phyloP scores from a whole-genome alignment of 2,329 filamentous ascomycete species.

The Thielaviopsis musarum region DNA sequence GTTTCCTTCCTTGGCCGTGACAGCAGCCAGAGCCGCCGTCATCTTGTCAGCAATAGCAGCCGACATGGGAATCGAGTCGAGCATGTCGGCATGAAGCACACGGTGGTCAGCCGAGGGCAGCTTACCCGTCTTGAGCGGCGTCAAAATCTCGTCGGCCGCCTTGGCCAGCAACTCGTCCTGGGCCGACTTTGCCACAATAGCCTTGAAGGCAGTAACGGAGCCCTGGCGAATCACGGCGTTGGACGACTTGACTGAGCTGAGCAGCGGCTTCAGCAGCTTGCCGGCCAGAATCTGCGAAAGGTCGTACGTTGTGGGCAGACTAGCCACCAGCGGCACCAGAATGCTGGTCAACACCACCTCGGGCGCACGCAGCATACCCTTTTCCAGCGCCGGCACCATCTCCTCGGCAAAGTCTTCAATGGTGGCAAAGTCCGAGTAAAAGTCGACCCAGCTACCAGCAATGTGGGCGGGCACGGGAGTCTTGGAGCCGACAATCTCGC shows the following conservation, averaged over 20 bases:
- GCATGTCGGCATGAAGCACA: slow-evolving; percentile 64
- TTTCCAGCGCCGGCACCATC: slow-evolving; percentile 69
- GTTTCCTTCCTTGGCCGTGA: slow-evolving; percentile 74
- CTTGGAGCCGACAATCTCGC: slow-evolving; percentile 72
- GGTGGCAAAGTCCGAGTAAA: slow-evolving; percentile 61
- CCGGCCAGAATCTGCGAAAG: slow-evolving; percentile 55
- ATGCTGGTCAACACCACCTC: slow-evolving; percentile 76
- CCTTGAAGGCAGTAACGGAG: slow-evolving; percentile 56
- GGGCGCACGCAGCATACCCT: slow-evolving; percentile 72
- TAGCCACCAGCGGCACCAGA: slow-evolving; percentile 52
- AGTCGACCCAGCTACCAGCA: slow-evolving; percentile 57
- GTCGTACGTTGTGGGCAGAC: slow-evolving; percentile 55
- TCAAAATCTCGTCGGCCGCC: slow-evolving; percentile 60
- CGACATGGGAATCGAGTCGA: slow-evolving; percentile 47
- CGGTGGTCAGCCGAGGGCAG: slow-evolving; percentile 73
- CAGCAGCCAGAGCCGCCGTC: slow-evolving; percentile 44
- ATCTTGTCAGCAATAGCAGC: slow-evolving; percentile 48
- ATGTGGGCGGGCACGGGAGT: slow-evolving; percentile 54
- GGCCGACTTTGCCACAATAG: slow-evolving; percentile 44
- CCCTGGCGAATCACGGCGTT: slow-evolving; percentile 63
- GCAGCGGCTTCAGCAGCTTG: slow-evolving; percentile 66
- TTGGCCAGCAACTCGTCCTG: slow-evolving; percentile 44
- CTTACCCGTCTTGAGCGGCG: slow-evolving; percentile 68
- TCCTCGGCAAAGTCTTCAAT: slow-evolving; percentile 59
- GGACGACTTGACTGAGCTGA: slow-evolving; percentile 85